Percentiles rank a stretch among this genome's conserved stretches.
These are phyloP conservation scores for Pichia paraexigua DNA, from an alignment of 805 yeast genomes.

Conservation along the genomic window DNA sequence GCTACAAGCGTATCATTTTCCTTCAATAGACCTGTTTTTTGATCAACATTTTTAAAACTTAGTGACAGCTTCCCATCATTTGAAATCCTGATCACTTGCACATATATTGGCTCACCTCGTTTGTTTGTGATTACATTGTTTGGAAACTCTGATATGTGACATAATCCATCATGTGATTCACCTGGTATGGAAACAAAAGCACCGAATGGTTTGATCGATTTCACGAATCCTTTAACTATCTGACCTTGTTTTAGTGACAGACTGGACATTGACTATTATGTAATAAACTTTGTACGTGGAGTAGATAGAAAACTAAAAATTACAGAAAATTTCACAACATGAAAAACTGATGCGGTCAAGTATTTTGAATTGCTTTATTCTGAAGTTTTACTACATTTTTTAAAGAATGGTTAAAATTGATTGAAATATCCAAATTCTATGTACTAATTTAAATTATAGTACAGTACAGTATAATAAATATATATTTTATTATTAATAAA, in stretches of 20 bases:
- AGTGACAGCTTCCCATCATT: conserved; percentile 45
- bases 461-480: no score
- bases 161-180: conserved; percentile 46
- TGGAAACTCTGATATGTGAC: conserved; percentile 65
- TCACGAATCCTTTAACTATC: conserved; percentile 55
- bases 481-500: no score
- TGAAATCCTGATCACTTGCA: conserved; percentile 41
- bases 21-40: conserved; percentile 43
- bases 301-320: background rate
- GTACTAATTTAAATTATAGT: no score
- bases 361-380: background rate
- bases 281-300: background rate
- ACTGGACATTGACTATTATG: conserved; percentile 1
- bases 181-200: conserved; percentile 57
- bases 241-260: conserved; percentile 24
- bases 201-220: conserved; percentile 60
- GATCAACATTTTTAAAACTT: conserved; percentile 68
- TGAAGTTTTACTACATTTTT: background rate
- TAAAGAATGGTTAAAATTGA: no score
- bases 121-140: conserved; percentile 32
- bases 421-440: no score
- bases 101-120: conserved; percentile 55
- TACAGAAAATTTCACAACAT: no score
- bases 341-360: background rate
- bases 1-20: conserved; percentile 1